phyloP scores from a whole-genome alignment of 106 monocot species.

The Dactylorhiza incarnata region DNA sequence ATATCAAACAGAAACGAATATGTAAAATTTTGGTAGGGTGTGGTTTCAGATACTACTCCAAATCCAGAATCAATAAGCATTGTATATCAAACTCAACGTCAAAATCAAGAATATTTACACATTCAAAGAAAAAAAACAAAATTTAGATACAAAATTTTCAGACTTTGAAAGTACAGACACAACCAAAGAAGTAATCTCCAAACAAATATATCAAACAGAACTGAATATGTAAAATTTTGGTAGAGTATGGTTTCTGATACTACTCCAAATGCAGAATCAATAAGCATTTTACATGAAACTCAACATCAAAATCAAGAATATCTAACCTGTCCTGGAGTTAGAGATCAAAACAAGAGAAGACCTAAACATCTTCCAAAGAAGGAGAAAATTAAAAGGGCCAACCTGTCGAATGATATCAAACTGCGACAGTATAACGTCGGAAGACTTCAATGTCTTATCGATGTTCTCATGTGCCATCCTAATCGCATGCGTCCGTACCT shows the following conservation, averaged over 20 bases:
- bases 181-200: neutral
- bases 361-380: neutral
- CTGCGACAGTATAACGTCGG: conserved; percentile 45
- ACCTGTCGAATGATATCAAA: conserved; percentile 65
- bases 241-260: too few species aligned
- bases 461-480: conserved; percentile 63
- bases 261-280: neutral
- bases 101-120: neutral
- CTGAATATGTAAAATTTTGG: neutral
- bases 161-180: neutral
- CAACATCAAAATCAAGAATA: neutral
- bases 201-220: neutral
- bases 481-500: conserved; percentile 64
- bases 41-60: neutral
- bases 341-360: neutral
- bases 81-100: neutral
- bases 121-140: neutral
- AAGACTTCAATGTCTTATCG: conserved; percentile 41
- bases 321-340: neutral
- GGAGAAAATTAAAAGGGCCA: neutral
- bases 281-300: neutral
- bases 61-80: neutral
- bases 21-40: neutral
- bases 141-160: neutral
- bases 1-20: neutral